phyloP scores from a whole-genome alignment of 441 rosid genomes.

The Pelargonium cotyledonis region DNA sequence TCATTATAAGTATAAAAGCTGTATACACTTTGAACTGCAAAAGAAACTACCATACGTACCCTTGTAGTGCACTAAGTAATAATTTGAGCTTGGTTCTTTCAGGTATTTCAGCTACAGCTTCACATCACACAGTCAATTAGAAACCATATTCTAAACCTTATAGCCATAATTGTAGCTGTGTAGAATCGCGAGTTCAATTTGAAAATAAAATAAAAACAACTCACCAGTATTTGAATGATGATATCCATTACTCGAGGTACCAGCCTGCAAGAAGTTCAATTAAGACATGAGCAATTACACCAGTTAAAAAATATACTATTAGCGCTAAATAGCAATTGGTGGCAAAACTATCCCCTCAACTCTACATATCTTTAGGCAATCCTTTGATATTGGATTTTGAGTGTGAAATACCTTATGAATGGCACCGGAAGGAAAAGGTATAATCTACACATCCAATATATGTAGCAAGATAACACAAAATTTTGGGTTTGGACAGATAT shows the following conservation, averaged over 20 bases:
- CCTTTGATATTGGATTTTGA: not conserved
- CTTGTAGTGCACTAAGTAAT: conserved; percentile 24
- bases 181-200: too few relatives aligned
- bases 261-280: conserved; percentile 17
- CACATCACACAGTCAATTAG: too few relatives aligned
- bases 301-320: not conserved
- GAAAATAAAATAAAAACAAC: conserved; percentile 9
- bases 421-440: not conserved
- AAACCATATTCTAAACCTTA: too few relatives aligned
- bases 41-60: conserved; percentile 19
- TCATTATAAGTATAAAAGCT: not conserved
- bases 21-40: not conserved
- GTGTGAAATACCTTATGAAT: not conserved
- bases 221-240: conserved; percentile 16
- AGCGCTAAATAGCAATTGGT: too few relatives aligned
- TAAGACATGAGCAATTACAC: conserved; percentile 8
- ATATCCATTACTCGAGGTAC: conserved; percentile 9
- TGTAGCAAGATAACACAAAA: not conserved
- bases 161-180: too few relatives aligned
- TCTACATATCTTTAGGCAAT: not conserved
- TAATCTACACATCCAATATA: not conserved
- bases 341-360: conserved; percentile 3
- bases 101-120: conserved; percentile 12
- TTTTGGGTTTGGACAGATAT: not conserved
- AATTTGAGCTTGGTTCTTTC: conserved; percentile 25